Conservation (phyloP, 1,284 basidiomycete species). For the Leccinum griseonigrum region DNA sequence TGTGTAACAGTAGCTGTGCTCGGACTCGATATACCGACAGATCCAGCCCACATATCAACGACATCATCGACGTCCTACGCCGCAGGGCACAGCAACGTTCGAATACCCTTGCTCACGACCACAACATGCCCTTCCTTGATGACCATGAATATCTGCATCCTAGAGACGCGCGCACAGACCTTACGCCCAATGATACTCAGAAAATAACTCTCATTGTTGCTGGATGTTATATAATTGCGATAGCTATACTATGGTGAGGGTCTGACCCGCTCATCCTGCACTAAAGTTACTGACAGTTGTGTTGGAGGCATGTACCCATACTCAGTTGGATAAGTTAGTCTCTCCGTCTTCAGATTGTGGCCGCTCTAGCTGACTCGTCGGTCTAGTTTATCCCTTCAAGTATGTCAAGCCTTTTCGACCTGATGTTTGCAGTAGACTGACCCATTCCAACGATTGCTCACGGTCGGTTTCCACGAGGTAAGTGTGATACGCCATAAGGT, state of each 20-base stretch:
- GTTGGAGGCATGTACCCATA: conserved; percentile 71
- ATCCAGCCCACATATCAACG: background rate
- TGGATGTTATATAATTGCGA: conserved; percentile 67
- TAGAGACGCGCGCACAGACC: conserved; percentile 35
- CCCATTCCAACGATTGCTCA: conserved; percentile 53
- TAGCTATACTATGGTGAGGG: conserved; percentile 72
- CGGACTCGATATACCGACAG: background rate
- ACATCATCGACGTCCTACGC: background rate
- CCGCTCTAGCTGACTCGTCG: conserved; percentile 13
- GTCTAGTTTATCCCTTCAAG: conserved; percentile 89
- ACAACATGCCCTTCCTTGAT: conserved; percentile 31
- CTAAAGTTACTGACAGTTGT: conserved; percentile 10
- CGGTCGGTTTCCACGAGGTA: conserved; percentile 90
- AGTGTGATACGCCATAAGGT: conserved; percentile 1
- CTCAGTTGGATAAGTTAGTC: conserved; percentile 69
- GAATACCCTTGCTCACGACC: conserved; percentile 16
- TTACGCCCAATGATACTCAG: conserved; percentile 73
- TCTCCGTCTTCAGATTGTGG: background rate
- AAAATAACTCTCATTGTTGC: conserved; percentile 76
- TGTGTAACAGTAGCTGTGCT: background rate
- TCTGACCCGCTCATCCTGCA: background rate
- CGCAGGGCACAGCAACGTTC: conserved; percentile 4
- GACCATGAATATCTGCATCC: conserved; percentile 28
- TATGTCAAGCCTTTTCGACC: conserved; percentile 37
- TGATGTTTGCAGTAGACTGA: conserved; percentile 11